A percentile compares a stretch with the other conserved stretches of the same genome.
Evolutionary conservation across 352 stramenopile genomes (phyloP).

Genomic region (Phytophthora fragariae): DNA sequence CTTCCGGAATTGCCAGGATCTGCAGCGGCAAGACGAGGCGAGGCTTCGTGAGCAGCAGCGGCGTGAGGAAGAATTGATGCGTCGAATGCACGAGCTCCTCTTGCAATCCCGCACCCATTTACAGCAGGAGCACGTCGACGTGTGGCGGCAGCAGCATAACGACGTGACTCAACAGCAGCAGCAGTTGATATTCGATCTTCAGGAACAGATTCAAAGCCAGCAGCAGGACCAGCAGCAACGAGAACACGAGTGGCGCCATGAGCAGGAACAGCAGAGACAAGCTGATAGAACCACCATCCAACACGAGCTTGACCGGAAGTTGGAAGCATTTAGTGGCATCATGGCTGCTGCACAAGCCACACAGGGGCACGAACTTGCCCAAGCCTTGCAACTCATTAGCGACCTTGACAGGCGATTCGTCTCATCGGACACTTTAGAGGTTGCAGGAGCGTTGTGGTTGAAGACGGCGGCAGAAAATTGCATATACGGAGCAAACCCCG

Average conservation of each 20-base stretch:
- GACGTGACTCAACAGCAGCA: constrained; percentile 37
- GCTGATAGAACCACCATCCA: constrained; percentile 20
- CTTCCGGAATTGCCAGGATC: constrained; percentile 55
- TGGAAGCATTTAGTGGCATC: constrained; percentile 29
- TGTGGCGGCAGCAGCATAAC: constrained; percentile 36
- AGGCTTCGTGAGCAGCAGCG: constrained; percentile 38
- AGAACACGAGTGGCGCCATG: constrained; percentile 22
- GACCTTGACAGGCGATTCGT: constrained; percentile 43
- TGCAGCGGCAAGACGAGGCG: constrained; percentile 48
- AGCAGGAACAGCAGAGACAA: constrained; percentile 18
- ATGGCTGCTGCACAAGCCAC: constrained; percentile 21
- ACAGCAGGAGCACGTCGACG: constrained; percentile 32
- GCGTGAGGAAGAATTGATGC: constrained; percentile 49
- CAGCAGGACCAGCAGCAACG: constrained; percentile 19
- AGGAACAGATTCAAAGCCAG: constrained; percentile 28
- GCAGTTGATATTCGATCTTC: constrained; percentile 30
- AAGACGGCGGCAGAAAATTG: constrained; percentile 61
- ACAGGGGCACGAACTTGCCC: constrained; percentile 18
- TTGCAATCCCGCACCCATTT: constrained; percentile 29
- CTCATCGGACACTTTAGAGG: constrained; percentile 36
- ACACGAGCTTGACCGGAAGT: constrained; percentile 32
- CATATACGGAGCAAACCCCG: constrained; percentile 54
- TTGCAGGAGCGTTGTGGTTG: constrained; percentile 42
- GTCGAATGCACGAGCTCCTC: constrained; percentile 54
- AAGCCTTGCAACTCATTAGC: constrained; percentile 14